phyloP scores from a whole-genome alignment of 257 asterid genomes.

The Leonotis leonurus region DNA sequence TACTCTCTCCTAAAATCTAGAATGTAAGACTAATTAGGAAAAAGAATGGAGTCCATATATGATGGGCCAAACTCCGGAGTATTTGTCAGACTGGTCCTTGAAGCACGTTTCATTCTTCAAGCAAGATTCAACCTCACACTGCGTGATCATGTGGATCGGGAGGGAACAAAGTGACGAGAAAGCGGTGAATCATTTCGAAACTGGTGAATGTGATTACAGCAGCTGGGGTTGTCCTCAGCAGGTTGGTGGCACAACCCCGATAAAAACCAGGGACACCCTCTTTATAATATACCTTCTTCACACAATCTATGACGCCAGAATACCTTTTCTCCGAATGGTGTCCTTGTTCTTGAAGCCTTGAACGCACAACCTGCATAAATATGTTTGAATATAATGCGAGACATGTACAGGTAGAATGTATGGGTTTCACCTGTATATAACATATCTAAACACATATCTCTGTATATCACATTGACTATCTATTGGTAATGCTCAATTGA shows the following conservation, averaged over 20 bases:
- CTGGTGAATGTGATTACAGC: slow-evolving; percentile 96
- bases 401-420: too few relatives aligned
- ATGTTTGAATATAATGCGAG: too few relatives aligned
- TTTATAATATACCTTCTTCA: slow-evolving; percentile 62
- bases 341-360: slow-evolving; percentile 98
- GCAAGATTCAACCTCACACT: too few relatives aligned
- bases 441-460: not conserved
- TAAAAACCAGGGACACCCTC: slow-evolving; percentile 83
- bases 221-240: slow-evolving; percentile 91
- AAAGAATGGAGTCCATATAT: too few relatives aligned
- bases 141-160: slow-evolving; percentile 69
- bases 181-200: slow-evolving; percentile 95
- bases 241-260: slow-evolving; percentile 90
- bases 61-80: too few relatives aligned
- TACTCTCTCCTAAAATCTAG: too few relatives aligned
- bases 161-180: slow-evolving; percentile 57
- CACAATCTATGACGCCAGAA: slow-evolving; percentile 74
- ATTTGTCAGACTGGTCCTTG: too few relatives aligned
- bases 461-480: too few relatives aligned
- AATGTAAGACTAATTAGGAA: too few relatives aligned
- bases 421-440: not conserved
- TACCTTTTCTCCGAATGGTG: slow-evolving; percentile 86
- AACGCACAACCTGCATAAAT: slow-evolving; percentile 79
- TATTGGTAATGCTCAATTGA: too few relatives aligned
- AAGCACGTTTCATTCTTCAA: too few relatives aligned